phyloP scores from a whole-genome alignment of 179 eudicot species.

The Beta macrorhiza region DNA sequence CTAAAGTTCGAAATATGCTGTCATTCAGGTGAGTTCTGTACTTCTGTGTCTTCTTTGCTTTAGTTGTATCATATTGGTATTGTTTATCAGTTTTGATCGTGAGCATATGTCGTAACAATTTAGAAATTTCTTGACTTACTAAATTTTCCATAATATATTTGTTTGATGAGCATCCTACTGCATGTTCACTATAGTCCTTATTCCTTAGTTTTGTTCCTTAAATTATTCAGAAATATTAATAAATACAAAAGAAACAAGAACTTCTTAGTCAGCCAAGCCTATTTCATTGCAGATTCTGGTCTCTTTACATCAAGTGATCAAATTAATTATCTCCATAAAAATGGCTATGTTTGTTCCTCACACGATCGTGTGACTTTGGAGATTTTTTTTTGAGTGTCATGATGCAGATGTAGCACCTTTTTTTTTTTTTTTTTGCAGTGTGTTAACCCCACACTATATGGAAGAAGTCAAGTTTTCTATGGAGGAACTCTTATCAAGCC shows the following conservation, averaged over 20 bases:
- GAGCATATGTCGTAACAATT: neutral
- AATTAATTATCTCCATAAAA: too few relatives aligned
- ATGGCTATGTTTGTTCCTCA: too few relatives aligned
- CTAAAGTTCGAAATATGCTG: constrained; percentile 90
- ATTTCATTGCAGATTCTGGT: neutral
- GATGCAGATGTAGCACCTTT: neutral
- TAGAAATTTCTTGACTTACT: neutral
- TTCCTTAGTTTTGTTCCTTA: neutral
- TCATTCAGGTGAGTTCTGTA: constrained; percentile 71
- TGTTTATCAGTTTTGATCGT: neutral
- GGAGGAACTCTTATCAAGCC: constrained; percentile 69
- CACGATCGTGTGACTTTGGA: neutral
- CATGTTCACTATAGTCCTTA: neutral
- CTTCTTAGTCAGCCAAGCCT: neutral
- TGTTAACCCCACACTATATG: constrained; percentile 82
- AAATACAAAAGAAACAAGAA: neutral
- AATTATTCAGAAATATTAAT: neutral
- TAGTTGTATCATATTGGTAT: constrained; percentile 4
- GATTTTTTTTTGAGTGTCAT: neutral
- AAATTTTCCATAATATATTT: neutral
- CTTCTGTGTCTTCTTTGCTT: constrained; percentile 10
- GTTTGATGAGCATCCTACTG: neutral
- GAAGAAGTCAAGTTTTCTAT: constrained; percentile 87
- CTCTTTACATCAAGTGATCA: too few relatives aligned
- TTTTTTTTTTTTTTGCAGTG: constrained; percentile 46